Conservation (phyloP, 768 basidiomycete species). For the Mycena capillaripes region DNA sequence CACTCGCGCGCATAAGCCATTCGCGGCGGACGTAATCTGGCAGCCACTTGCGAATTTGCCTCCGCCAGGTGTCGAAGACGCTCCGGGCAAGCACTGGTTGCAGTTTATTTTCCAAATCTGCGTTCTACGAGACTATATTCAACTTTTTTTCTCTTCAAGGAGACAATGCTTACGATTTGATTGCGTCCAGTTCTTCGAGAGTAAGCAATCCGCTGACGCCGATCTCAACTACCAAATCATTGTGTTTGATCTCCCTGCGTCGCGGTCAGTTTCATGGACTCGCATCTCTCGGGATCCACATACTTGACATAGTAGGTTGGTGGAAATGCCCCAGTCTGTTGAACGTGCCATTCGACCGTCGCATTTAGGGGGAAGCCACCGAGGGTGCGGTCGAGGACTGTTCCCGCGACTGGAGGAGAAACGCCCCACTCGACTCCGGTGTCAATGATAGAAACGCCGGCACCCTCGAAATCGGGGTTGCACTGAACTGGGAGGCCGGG, state of each 20-base stretch:
- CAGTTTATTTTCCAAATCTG: neutral
- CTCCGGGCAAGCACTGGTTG: neutral
- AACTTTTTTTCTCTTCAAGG: neutral
- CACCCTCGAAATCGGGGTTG: neutral
- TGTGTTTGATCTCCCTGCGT: neutral
- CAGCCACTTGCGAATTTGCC: neutral
- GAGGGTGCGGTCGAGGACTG: neutral
- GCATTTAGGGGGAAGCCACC: neutral
- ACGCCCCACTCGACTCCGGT: neutral
- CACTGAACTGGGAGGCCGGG: neutral
- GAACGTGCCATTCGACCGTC: neutral
- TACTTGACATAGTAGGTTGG: neutral
- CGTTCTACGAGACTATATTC: neutral
- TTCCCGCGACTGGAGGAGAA: neutral
- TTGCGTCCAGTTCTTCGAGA: neutral
- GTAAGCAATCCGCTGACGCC: neutral
- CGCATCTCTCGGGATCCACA: neutral
- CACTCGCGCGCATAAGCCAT: neutral
- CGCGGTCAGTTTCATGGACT: neutral
- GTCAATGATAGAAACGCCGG: neutral
- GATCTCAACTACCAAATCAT: neutral
- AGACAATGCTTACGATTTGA: neutral
- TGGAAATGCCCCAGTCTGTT: neutral
- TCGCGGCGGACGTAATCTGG: neutral
- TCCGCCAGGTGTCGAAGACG: neutral